Evolutionary conservation across 306 rosid species (phyloP), one percentile per base, ranked within the genome.

Genomic region (Lablab purpureus): DNA sequence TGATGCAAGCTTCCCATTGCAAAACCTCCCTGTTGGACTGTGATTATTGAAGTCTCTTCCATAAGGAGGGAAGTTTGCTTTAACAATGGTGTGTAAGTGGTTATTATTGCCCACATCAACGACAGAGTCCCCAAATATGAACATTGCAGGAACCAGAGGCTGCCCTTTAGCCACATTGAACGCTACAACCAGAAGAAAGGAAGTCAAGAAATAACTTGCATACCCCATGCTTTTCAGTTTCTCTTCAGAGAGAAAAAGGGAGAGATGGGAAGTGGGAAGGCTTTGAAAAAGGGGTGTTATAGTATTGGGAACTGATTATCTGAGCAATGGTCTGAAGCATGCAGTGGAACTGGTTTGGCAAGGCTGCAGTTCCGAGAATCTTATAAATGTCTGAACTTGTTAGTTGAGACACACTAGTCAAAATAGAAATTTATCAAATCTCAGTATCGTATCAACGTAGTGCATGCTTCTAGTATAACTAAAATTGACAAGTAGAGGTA

Each of bases 71-170:
- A 91, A 93, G 73, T 93, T 81, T 17, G 98, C 77, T 82, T 90
- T 90, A 8, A 91, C 18, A 28, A 91, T 2, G 56, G 98, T 90
- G 32, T 36, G 0, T 23, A 91, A 59, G 15, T 88, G 1, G 67
- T 91, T 91, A 10, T 93, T 93, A 50, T 91, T 93, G 0, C 98
- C 98, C 14, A 56, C 95, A 85, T 93, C 98, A 50, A 86, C 84
- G 0, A 88, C 90, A 1, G 97, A 93, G 74, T 93, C 97, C 40
- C 98, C 98, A 79, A 91, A 93, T 74, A 92, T 86, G 88, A 93
- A 85, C 77, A 93, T 30, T 37, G 92, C 97, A 10, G 95, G 97
- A 51, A 93, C 93, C n/a, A 88, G 82, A 50, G 91, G 86, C 75
- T 89, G 91, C 27, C 86, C 94, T 62, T 85, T 73, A 58, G 77